These are phyloP conservation scores for Mortierella sp. DNA, from an alignment of 371 early-diverging fungal genomes.

Conservation along the genomic window DNA sequence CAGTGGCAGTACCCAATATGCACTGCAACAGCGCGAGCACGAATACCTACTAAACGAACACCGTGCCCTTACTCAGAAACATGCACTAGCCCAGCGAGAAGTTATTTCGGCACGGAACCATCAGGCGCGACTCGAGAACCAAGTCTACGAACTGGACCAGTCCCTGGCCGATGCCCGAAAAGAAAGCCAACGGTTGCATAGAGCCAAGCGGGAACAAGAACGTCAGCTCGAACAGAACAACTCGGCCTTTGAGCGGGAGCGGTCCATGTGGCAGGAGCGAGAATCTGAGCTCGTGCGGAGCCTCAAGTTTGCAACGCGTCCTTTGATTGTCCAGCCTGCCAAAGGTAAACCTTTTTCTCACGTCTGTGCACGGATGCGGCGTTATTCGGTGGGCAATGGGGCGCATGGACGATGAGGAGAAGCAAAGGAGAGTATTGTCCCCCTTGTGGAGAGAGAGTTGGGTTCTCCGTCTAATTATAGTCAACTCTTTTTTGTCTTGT, in stretches of 20 bases:
- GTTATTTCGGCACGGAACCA: slow-evolving; percentile 52
- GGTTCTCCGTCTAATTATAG: no score
- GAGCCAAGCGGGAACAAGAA: slow-evolving; percentile 50
- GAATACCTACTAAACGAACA: slow-evolving; percentile 42
- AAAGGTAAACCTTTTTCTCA: slow-evolving; percentile 19
- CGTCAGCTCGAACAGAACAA: slow-evolving; percentile 41
- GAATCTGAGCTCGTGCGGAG: slow-evolving; percentile 55
- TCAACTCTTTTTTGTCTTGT: slow-evolving; percentile 8
- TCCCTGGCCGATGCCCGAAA: slow-evolving; percentile 46
- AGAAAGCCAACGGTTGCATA: slow-evolving; percentile 47
- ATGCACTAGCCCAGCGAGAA: slow-evolving; percentile 54
- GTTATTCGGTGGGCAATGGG: no score
- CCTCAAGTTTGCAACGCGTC: slow-evolving; percentile 50
- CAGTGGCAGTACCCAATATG: not conserved
- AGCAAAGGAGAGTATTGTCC: not conserved
- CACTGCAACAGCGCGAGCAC: not conserved
- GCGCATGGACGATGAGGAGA: not conserved
- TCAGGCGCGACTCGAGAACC: slow-evolving; percentile 57
- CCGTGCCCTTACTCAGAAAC: slow-evolving; percentile 47
- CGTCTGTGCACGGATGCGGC: not conserved
- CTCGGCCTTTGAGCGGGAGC: slow-evolving; percentile 54
- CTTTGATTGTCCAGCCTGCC: slow-evolving; percentile 51
- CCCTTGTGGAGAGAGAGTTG: not conserved
- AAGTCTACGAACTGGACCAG: slow-evolving; percentile 55
- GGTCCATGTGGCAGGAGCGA: slow-evolving; percentile 52